Evolutionary conservation across 768 basidiomycete genomes (phyloP), one percentile per base, ranked within the genome.

Genomic region (Leccinum boreale): DNA sequence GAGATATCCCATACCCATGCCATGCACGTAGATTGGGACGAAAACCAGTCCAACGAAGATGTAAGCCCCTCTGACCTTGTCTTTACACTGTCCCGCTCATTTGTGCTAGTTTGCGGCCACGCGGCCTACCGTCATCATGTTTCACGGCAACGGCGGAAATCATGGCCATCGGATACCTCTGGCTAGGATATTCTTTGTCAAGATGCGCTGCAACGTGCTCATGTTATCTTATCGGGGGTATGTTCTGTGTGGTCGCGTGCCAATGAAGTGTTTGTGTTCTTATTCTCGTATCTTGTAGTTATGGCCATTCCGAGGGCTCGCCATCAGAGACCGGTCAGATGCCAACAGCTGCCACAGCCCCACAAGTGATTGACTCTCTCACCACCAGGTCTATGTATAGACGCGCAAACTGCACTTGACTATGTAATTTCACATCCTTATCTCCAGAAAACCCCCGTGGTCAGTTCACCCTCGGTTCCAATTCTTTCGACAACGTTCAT

Each of bases 141-240:
- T 97, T 56, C 95, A 98, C 64, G 96, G 96, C 7, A 92, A 92
- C 65, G 90, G 85, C 0, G 90, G 90, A 14, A 93, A 92, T 63
- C 78, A 85, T 39, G 95, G 96, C 1, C 96, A 98, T 67, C 83
- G 96, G 24, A 82, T 98, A 67, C 96, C 94, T 2, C 77, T 97
- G 26, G 95, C 90, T 0, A 81, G 82, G 51, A 81, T 92, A 33
- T 96, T 98, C 68, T 91, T 82, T 67, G 73, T 84, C 49, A 83
- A 84, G 66, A 86, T 93, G 84, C 80, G 91, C 15, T 97, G 94
- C 71, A 98, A 98, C 68, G 93, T 97, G 3, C 76, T 98, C 42
- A 93, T 98, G 88, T 75, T 96, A 58, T 94, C 90, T 50, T 99
- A 99, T 69, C 77, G 96, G 67, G 94, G 94, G 90, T 92, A 65